phyloP scores from a whole-genome alignment of 23 red algal species.

The Chondrus crispus region DNA sequence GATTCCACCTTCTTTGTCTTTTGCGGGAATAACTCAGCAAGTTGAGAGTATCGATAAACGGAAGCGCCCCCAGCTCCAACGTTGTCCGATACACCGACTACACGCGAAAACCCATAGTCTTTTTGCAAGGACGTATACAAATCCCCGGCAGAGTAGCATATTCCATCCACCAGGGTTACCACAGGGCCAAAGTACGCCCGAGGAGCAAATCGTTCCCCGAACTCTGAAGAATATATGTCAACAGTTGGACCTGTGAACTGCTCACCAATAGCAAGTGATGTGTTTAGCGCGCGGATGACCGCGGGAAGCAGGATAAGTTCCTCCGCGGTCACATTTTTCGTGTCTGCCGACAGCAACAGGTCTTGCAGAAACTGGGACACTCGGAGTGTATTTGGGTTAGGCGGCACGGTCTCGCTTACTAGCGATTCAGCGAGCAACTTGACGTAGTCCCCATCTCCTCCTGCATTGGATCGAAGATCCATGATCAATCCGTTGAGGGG shows the following conservation, averaged over 20 bases:
- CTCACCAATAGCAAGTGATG: background rate
- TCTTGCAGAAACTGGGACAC: background rate
- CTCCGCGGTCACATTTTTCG: background rate
- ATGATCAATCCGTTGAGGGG: background rate
- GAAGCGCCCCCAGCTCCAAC: background rate
- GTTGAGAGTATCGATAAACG: background rate
- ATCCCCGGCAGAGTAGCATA: background rate
- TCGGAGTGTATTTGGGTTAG: background rate
- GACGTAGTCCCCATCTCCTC: background rate
- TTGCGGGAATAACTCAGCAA: background rate
- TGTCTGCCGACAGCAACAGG: background rate
- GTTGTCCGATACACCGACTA: background rate
- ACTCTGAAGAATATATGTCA: background rate
- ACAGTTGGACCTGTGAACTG: background rate
- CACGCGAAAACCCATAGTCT: background rate
- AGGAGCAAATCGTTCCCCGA: background rate
- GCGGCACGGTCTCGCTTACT: background rate
- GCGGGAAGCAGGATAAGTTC: background rate
- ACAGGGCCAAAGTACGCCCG: slow-evolving; percentile 16
- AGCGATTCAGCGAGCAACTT: background rate
- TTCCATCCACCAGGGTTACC: background rate
- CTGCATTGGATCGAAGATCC: background rate
- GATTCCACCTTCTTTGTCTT: background rate
- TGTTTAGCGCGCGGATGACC: background rate
- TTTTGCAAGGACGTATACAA: slow-evolving; percentile 2